Evolutionary conservation across 2,329 filamentous ascomycete genomes (phyloP).

Genomic region (Neurospora sp.): DNA sequence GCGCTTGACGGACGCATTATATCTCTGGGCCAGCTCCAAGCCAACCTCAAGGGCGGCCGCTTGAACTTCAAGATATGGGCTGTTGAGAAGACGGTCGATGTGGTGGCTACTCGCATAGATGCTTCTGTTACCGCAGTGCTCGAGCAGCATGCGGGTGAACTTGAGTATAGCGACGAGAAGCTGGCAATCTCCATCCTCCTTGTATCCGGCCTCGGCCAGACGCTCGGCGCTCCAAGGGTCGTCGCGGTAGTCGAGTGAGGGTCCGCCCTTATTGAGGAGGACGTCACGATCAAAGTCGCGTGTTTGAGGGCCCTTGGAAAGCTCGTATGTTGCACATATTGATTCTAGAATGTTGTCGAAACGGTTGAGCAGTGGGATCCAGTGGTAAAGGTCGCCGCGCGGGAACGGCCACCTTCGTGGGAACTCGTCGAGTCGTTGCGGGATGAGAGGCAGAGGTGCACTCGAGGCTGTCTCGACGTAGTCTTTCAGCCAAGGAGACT

Average conservation of each 20-base stretch:
- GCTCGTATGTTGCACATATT: slow-evolving; percentile 69
- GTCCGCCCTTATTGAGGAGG: slow-evolving; percentile 47
- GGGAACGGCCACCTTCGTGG: slow-evolving; percentile 91
- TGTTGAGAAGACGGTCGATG: slow-evolving; percentile 81
- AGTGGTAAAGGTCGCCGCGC: slow-evolving; percentile 92
- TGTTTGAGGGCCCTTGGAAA: slow-evolving; percentile 71
- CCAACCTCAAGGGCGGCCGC: slow-evolving; percentile 69
- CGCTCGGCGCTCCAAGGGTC: slow-evolving; percentile 34
- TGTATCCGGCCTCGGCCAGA: slow-evolving; percentile 52
- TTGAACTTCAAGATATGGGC: slow-evolving; percentile 70
- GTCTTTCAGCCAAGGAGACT: slow-evolving; percentile 81
- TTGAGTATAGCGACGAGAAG: slow-evolving; percentile 70
- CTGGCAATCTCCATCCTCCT: slow-evolving; percentile 66
- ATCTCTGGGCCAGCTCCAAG: slow-evolving; percentile 81
- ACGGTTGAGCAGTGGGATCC: slow-evolving; percentile 88
- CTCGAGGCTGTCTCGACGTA: slow-evolving; percentile 65
- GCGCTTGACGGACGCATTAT: slow-evolving; percentile 79
- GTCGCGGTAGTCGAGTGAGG: slow-evolving; percentile 37
- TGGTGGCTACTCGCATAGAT: slow-evolving; percentile 91
- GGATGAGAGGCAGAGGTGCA: slow-evolving; percentile 64
- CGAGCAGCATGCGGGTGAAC: slow-evolving; percentile 79
- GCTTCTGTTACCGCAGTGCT: slow-evolving; percentile 94
- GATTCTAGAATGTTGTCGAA: slow-evolving; percentile 83
- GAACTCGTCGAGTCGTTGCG: slow-evolving; percentile 66
- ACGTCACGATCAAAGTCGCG: slow-evolving; percentile 61